Evolutionary conservation across 495 filamentous ascomycete genomes (phyloP).

Genomic region (Chaetomium fimeti): DNA sequence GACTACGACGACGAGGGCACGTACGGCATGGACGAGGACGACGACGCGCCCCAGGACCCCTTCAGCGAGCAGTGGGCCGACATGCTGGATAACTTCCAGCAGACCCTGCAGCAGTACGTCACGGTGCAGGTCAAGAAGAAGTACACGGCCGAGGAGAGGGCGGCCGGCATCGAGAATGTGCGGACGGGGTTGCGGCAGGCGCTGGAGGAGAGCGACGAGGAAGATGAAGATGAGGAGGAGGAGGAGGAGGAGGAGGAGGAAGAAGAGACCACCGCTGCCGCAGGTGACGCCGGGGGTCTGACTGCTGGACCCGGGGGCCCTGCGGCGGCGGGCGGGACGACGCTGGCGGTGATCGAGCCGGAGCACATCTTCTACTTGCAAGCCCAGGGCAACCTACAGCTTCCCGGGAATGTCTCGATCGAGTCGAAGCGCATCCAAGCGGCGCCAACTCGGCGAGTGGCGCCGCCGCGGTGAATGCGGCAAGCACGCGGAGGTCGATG

Average conservation of each 20-base stretch:
- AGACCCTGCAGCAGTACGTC: conserved; percentile 43
- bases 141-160: conserved; percentile 68
- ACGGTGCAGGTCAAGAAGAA: conserved; percentile 49
- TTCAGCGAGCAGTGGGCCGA: conserved; percentile 46
- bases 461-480: conserved; percentile 2
- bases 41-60: conserved; percentile 39
- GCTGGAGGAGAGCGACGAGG: conserved; percentile 56
- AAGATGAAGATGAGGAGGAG: conserved; percentile 57
- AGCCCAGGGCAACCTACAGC: conserved; percentile 38
- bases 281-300: conserved; percentile 36
- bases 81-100: conserved; percentile 39
- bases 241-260: conserved; percentile 53
- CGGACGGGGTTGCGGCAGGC: conserved; percentile 62
- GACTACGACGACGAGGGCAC: conserved; percentile 32
- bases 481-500: neutral
- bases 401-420: conserved; percentile 32
- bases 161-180: conserved; percentile 65
- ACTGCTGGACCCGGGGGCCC: conserved; percentile 31
- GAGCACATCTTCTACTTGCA: conserved; percentile 37
- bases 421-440: conserved; percentile 20
- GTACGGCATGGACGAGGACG: conserved; percentile 27
- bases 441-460: neutral
- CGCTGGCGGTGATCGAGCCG: conserved; percentile 22
- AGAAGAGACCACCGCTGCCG: conserved; percentile 40
- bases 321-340: neutral